Base-by-base conservation (phyloP, 352 stramenopile genomes). In the Pythium utonaiense region DNA sequence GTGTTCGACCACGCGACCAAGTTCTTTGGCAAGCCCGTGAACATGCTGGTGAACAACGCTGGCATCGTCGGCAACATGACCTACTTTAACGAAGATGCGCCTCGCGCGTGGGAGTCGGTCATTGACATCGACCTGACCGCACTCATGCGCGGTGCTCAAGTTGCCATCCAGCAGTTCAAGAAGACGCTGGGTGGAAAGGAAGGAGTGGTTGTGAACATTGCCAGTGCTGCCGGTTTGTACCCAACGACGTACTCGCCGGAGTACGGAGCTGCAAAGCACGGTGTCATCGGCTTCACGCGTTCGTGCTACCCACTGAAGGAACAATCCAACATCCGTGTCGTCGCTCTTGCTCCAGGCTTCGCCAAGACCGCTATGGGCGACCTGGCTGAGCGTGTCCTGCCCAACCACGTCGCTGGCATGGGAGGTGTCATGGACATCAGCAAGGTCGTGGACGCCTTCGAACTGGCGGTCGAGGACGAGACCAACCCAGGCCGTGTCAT, bases 1-100 rank as follows among this genome's bases (percentile, higher is more conserved):
- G 69, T 68, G 9, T 93, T 91, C 45, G 78, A 83, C n/a, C 78
- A 76, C 48, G 80, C 80, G 44, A 59, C 45, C 59, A 70, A 74
- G 58, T 86, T 78, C 59, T 92, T 94, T 54, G 69, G 75, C 21
- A 47, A 48, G 28, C 73, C 70, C 0, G 71, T 91, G 7, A 93
- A 93, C 64, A 41, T 91, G 41, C 74, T 93, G 28, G 82, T 84
- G 6, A 93, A 93, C 70, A 93, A 93, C 60, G 84, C 84, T 3
- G 84, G 84, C 22, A 91, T 93, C 30, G 78, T 70, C 4, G 75
- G 77, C 8, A 64, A 88, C 45, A 75, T 84, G 64, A 67, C 66
- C 19, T 89, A 81, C 58, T 88, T 60, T 24, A 61, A 70, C 49
- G 62, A 77, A 4, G 67, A 73, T 47, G 55, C 71, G 21, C 59